phyloP scores from a whole-genome alignment of 768 basidiomycete genomes.

The Coprinellus micaceus region DNA sequence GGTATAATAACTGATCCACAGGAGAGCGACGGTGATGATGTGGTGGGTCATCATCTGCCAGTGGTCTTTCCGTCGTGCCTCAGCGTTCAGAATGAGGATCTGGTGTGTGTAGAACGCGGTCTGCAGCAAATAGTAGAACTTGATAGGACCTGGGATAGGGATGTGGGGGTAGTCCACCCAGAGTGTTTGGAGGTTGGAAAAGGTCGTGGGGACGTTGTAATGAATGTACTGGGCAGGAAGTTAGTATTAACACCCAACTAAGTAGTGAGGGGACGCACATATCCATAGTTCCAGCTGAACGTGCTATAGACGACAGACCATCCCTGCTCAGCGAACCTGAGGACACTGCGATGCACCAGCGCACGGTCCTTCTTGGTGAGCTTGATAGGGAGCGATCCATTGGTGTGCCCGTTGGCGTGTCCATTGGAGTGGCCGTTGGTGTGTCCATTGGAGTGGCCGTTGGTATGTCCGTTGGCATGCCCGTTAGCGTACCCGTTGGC shows the following conservation, averaged over 20 bases:
- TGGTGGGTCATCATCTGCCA: constrained; percentile 97
- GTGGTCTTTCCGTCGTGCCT: constrained; percentile 90
- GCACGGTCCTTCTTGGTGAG: constrained; percentile 45
- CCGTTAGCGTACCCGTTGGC: constrained; percentile 27
- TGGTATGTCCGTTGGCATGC: constrained; percentile 19
- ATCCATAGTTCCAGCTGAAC: constrained; percentile 69
- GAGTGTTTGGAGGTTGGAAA: constrained; percentile 59
- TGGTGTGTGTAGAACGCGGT: constrained; percentile 90
- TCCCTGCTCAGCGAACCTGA: constrained; percentile 93
- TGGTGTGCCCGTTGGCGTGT: constrained; percentile 10
- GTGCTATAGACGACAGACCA: constrained; percentile 85
- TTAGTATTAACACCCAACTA: constrained; percentile 7
- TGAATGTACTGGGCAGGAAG: constrained; percentile 68
- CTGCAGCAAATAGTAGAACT: constrained; percentile 86
- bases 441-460: constrained; percentile 14
- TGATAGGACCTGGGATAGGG: constrained; percentile 74
- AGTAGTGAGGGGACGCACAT: constrained; percentile 56
- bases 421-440: constrained; percentile 19
- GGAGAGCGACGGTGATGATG: constrained; percentile 78
- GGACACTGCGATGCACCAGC: constrained; percentile 64
- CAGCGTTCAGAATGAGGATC: constrained; percentile 87
- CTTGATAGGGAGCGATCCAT: constrained; percentile 8
- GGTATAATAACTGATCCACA: constrained; percentile 72
- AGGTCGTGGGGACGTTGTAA: constrained; percentile 58
- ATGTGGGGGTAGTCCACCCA: constrained; percentile 85